phyloP scores from a whole-genome alignment of 176 grass and related monocot species.

The Canna indica region DNA sequence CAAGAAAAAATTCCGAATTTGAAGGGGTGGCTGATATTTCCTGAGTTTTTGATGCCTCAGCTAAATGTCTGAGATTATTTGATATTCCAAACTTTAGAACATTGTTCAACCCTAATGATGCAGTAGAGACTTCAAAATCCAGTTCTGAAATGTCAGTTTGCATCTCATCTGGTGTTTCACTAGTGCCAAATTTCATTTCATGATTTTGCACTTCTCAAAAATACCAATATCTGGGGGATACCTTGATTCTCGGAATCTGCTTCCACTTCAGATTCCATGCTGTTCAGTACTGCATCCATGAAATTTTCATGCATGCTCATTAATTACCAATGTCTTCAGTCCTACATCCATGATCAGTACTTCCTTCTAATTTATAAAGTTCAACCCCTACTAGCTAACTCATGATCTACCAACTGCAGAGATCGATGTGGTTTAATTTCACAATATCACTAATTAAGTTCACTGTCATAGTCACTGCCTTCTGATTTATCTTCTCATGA shows the following conservation, averaged over 20 bases:
- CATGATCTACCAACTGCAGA: background rate
- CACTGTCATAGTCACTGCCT: slow-evolving; percentile 5
- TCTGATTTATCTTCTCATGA: slow-evolving; percentile 33
- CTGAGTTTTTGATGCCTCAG: slow-evolving; percentile 21
- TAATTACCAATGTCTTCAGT: slow-evolving; percentile 50
- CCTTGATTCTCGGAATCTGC: slow-evolving; percentile 31
- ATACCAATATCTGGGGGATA: slow-evolving; percentile 16
- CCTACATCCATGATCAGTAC: slow-evolving; percentile 22
- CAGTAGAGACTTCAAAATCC: slow-evolving; percentile 16
- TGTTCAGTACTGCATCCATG: slow-evolving; percentile 55
- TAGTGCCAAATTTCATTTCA: slow-evolving; percentile 20
- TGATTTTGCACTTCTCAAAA: slow-evolving; percentile 23
- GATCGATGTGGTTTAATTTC: slow-evolving; percentile 11
- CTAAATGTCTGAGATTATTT: slow-evolving; percentile 20
- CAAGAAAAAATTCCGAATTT: slow-evolving; percentile 6
- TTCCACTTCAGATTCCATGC: slow-evolving; percentile 42
- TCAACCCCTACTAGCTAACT: slow-evolving; percentile 1
- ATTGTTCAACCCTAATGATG: slow-evolving; percentile 13
- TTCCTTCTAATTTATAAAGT: background rate
- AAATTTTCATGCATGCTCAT: slow-evolving; percentile 75
- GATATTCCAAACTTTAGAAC: slow-evolving; percentile 27
- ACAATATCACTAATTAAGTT: slow-evolving; percentile 10
- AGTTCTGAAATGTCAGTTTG: slow-evolving; percentile 25
- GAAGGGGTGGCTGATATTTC: slow-evolving; percentile 22
- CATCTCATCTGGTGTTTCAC: slow-evolving; percentile 24